Percentiles rank a stretch among this genome's conserved stretches.
Conservation (phyloP, 495 filamentous ascomycete genomes). For the Delitschia confertaspora region DNA sequence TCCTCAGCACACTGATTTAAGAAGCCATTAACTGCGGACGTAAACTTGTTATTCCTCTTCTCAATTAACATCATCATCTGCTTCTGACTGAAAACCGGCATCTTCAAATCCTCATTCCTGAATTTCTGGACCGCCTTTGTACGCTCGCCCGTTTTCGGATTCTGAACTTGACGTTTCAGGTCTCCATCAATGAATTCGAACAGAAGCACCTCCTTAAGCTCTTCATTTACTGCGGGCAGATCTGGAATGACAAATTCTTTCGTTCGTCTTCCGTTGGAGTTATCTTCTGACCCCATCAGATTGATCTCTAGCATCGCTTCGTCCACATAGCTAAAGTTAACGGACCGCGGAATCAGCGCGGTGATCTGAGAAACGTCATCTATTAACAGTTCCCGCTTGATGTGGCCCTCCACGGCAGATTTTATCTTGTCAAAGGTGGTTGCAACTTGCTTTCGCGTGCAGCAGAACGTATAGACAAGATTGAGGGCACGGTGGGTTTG, state of each 20-base stretch:
- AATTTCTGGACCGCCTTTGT: conserved; percentile 54
- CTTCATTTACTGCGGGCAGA: conserved; percentile 32
- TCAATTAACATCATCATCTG: conserved; percentile 86
- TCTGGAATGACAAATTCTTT: conserved; percentile 21
- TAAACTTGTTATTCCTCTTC: conserved; percentile 82
- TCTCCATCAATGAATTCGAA: conserved; percentile 94
- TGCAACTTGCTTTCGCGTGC: conserved; percentile 78
- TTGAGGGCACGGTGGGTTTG: conserved; percentile 80
- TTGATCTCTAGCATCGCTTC: conserved; percentile 72
- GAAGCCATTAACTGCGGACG: conserved; percentile 66
- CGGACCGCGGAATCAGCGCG: conserved; percentile 61
- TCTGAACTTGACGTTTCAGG: conserved; percentile 66
- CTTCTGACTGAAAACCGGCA: conserved; percentile 89
- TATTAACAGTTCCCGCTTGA: conserved; percentile 56
- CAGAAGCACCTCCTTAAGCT: conserved; percentile 58
- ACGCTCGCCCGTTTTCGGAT: conserved; percentile 62
- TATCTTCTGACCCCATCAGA: conserved; percentile 55
- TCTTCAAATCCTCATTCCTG: conserved; percentile 73
- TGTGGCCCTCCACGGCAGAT: conserved; percentile 74
- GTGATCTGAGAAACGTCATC: conserved; percentile 79
- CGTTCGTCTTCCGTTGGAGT: conserved; percentile 23
- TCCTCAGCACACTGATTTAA: conserved; percentile 62
- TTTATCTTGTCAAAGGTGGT: conserved; percentile 88
- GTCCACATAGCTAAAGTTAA: conserved; percentile 81
- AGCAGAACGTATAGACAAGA: conserved; percentile 88